These are phyloP conservation scores for Aspergillus sp. DNA, from an alignment of 2,329 filamentous ascomycete species.

Conservation along the genomic window DNA sequence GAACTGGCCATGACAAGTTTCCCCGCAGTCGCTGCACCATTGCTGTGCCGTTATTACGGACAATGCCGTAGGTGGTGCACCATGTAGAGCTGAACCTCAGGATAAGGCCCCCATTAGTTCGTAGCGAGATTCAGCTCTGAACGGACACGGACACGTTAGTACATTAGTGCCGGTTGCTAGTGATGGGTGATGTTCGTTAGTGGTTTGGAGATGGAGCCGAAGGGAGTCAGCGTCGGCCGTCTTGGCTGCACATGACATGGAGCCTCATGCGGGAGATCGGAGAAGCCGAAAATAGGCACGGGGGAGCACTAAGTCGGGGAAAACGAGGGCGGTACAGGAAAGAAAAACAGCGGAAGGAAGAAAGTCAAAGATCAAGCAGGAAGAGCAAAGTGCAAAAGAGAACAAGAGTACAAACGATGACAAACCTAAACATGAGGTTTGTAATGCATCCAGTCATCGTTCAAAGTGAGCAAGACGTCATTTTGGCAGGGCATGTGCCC, in stretches of 20 bases:
- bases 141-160: neutral
- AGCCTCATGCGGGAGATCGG: slow-evolving; percentile 3
- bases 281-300: neutral
- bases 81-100: neutral
- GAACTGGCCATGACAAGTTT: neutral
- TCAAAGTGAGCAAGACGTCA: neutral
- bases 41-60: neutral
- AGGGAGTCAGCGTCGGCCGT: neutral
- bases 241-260: neutral
- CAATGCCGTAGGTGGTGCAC: neutral
- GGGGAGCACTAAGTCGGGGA: too few species aligned
- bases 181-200: neutral
- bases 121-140: neutral
- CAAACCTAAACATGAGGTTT: neutral
- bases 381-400: neutral
- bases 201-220: neutral
- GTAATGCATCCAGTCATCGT: neutral
- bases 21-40: neutral
- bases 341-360: too few species aligned
- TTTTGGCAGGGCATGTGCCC: slow-evolving; percentile 7
- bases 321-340: neutral
- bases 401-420: neutral
- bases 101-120: neutral
- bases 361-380: neutral
- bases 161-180: neutral